Conservation (phyloP, 805 yeast species). For the Metschnikowia santaceciliae region DNA sequence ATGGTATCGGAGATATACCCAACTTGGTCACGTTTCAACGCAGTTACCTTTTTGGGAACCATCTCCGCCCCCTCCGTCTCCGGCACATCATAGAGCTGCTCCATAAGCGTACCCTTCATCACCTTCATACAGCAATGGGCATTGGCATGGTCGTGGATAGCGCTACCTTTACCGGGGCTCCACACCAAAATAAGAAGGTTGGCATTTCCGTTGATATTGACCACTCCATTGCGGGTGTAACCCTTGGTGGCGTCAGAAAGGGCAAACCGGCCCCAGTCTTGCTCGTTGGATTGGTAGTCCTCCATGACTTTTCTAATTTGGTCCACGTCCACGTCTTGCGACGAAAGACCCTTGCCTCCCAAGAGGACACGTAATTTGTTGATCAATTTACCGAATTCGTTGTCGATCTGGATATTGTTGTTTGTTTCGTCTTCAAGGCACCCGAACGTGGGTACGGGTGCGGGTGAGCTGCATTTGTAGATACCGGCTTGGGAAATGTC, state of each 20-base stretch:
- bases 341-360: constrained; percentile 33
- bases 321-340: constrained; percentile 51
- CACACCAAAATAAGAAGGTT: constrained; percentile 65
- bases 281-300: constrained; percentile 42
- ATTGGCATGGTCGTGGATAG: constrained; percentile 70
- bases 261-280: constrained; percentile 60
- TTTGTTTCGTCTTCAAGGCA: constrained; percentile 16
- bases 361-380: constrained; percentile 23
- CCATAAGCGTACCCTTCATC: constrained; percentile 54
- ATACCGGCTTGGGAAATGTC: constrained; percentile 7
- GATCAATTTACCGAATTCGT: constrained; percentile 24
- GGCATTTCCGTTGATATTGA: constrained; percentile 66
- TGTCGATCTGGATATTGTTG: constrained; percentile 15
- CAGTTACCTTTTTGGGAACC: constrained; percentile 24
- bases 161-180: constrained; percentile 62
- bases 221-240: constrained; percentile 70
- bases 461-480: constrained; percentile 8
- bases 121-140: constrained; percentile 77
- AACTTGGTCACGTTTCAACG: constrained; percentile 41
- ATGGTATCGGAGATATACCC: constrained; percentile 63
- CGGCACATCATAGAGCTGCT: constrained; percentile 54
- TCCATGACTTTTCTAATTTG: constrained; percentile 44
- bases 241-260: constrained; percentile 45
- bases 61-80: constrained; percentile 23
- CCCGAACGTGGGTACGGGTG: constrained; percentile 16